A percentile compares a stretch with the other conserved stretches of the same genome.
phyloP scores from a whole-genome alignment of 495 filamentous ascomycete genomes.

The Penicillium turbatum region DNA sequence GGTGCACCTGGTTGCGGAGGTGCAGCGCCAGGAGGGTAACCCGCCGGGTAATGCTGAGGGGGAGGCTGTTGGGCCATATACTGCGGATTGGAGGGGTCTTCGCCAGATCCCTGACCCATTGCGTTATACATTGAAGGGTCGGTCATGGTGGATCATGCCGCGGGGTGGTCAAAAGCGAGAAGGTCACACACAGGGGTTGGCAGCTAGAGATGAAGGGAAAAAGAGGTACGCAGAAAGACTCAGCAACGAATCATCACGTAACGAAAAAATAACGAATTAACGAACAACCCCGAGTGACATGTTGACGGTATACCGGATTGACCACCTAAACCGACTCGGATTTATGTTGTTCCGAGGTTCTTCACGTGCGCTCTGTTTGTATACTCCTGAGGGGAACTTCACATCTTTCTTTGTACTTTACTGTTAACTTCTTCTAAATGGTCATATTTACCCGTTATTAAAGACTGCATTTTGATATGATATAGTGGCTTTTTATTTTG shows the following conservation, averaged over 20 bases:
- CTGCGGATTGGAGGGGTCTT: conserved; percentile 59
- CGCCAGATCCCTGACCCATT: conserved; percentile 55
- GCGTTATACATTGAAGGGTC: conserved; percentile 76
- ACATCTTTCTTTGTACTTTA: not conserved
- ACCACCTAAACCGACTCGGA: conserved; percentile 38
- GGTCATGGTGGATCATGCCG: conserved; percentile 53
- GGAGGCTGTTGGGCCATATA: conserved; percentile 54
- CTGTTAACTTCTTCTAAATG: too few species aligned
- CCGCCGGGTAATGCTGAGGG: conserved; percentile 36
- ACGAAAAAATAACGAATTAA: conserved; percentile 6
- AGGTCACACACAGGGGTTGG: not conserved
- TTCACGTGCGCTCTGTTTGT: conserved; percentile 14
- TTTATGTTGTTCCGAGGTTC: conserved; percentile 33
- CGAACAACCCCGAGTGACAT: conserved; percentile 7
- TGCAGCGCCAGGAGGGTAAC: conserved; percentile 42
- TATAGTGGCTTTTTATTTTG: not conserved
- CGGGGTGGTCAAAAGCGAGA: conserved; percentile 2
- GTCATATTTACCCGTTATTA: too few species aligned
- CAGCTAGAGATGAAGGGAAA: conserved; percentile 2
- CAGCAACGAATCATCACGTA: conserved; percentile 16
- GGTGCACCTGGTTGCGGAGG: conserved; percentile 58
- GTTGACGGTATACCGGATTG: conserved; percentile 33
- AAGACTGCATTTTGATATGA: not conserved
- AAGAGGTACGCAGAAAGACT: conserved; percentile 2
- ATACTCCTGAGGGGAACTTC: too few species aligned